These are phyloP conservation scores for Apiospora pterosperma DNA, from an alignment of 2,329 filamentous ascomycete species.

Conservation along the genomic window DNA sequence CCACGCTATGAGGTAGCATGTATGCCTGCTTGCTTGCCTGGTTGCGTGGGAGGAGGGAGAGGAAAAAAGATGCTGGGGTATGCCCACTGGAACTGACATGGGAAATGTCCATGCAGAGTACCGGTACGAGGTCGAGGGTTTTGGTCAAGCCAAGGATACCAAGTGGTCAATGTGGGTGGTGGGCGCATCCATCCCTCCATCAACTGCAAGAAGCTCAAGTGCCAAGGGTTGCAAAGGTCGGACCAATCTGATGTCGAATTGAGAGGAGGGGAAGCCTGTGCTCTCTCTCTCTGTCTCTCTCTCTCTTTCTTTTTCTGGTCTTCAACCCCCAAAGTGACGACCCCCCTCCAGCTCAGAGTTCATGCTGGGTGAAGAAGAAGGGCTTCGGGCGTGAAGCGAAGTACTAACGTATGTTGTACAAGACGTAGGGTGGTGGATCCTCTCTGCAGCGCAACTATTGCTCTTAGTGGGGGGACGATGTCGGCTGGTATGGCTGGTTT, in stretches of 20 bases:
- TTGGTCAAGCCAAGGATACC: background rate
- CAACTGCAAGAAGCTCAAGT: background rate
- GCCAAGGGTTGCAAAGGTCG: background rate
- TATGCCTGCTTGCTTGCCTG: background rate
- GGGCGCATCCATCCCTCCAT: background rate
- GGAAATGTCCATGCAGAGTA: constrained; percentile 13
- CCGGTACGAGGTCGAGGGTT: background rate
- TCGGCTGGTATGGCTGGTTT: background rate
- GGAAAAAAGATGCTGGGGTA: constrained; percentile 6
- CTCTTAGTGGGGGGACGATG: constrained; percentile 3
- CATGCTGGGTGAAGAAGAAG: background rate
- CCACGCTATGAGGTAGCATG: background rate
- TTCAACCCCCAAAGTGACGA: no score
- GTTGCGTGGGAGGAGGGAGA: background rate
- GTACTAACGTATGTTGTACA: background rate
- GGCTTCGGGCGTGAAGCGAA: background rate
- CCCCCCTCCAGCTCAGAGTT: no score
- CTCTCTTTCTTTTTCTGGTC: no score
- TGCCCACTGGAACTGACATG: constrained; percentile 10
- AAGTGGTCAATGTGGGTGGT: background rate
- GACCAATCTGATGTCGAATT: background rate
- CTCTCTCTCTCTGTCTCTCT: background rate
- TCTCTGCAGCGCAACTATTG: constrained; percentile 10
- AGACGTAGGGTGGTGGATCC: background rate
- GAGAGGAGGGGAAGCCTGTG: background rate